Conservation (phyloP, 257 asterid species). For the Capsicum baccatum region DNA sequence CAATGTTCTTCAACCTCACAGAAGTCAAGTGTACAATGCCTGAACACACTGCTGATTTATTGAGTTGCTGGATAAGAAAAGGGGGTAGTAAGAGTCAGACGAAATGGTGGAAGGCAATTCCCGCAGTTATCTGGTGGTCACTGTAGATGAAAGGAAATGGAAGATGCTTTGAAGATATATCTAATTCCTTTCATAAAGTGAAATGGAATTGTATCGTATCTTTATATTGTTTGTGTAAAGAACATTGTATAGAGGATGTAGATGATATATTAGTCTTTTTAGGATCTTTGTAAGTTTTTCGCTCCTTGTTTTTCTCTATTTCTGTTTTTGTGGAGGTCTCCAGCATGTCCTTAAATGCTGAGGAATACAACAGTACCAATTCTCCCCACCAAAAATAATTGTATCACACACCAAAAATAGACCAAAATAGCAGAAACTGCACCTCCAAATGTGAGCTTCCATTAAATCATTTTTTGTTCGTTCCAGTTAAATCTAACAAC, state of each 20-base stretch:
- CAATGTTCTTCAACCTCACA: neutral
- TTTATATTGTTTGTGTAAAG: neutral
- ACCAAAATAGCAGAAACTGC: constrained; percentile 9
- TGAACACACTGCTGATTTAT: neutral
- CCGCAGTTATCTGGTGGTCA: neutral
- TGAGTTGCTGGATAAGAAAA: neutral
- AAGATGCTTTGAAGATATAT: neutral
- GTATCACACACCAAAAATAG: neutral
- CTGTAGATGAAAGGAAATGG: neutral
- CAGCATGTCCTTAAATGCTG: neutral
- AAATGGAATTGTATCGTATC: neutral
- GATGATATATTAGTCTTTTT: too few species aligned
- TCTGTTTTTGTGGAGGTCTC: neutral
- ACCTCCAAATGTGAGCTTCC: neutral
- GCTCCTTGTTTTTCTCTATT: too few species aligned
- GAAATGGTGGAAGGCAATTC: neutral
- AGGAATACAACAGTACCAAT: neutral
- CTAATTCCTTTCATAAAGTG: neutral
- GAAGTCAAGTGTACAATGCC: neutral
- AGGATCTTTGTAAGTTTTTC: neutral
- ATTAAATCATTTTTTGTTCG: constrained; percentile 3
- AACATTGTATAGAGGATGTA: neutral
- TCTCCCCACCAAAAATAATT: too few species aligned
- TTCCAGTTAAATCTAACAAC: constrained; percentile 13
- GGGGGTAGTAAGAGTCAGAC: neutral